Evolutionary conservation across 257 asterid genomes (phyloP).

Genomic region (Fraxinus pennsylvanica): DNA sequence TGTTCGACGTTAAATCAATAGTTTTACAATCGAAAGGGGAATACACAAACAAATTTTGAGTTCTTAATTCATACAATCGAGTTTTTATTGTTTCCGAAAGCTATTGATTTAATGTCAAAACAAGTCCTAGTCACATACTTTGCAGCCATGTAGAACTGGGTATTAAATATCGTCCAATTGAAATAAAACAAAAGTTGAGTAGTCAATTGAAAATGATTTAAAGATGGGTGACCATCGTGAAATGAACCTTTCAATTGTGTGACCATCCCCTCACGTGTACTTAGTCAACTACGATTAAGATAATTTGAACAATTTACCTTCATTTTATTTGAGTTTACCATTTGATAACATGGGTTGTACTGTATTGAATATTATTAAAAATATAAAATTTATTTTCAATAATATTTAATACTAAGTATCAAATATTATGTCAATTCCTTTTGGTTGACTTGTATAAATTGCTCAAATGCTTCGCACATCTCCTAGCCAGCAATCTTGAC

Average conservation of each 20-base stretch:
- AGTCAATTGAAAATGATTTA: background rate
- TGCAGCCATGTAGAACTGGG: background rate
- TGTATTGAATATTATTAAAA: background rate
- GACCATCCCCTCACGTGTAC: background rate
- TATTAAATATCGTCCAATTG: background rate
- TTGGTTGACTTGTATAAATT: background rate
- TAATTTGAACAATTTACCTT: background rate
- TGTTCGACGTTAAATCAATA: background rate
- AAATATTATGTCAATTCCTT: too few relatives aligned
- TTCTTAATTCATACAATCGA: background rate
- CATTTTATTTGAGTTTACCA: background rate
- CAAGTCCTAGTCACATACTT: background rate
- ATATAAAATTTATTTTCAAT: too few relatives aligned
- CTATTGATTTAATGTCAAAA: background rate
- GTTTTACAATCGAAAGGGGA: background rate
- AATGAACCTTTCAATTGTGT: background rate
- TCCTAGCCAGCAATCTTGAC: background rate
- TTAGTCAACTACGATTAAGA: background rate
- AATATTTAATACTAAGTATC: too few relatives aligned
- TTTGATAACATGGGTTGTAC: background rate
- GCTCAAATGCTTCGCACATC: background rate
- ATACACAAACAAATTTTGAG: background rate
- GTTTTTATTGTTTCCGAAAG: background rate
- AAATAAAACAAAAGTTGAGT: background rate
- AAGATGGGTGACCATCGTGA: background rate